Base-by-base conservation (phyloP, 768 basidiomycete species). In the Tylopilus vinaceipallidus region DNA sequence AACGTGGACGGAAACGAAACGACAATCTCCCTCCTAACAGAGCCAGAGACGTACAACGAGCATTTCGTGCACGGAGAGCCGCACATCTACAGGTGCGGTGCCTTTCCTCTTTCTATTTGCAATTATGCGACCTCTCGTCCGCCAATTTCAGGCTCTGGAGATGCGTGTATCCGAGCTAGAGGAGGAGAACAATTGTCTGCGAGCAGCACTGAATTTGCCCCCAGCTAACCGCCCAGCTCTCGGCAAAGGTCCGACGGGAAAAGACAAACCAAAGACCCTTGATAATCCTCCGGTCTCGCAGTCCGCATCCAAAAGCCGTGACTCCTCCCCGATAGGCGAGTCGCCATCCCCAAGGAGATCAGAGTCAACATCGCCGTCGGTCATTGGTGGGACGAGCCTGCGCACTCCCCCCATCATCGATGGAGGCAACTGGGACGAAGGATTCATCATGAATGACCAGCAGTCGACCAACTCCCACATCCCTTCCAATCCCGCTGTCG, bases 31-130 rank as follows among this genome's bases (percentile, higher is more conserved):
- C 81, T 59, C 80, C 81, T 54, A 75, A 72, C 59, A 82, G 91
- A 54, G 91, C 91, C 24, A 75, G 92, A 50, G 92, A 94, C 61
- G 89, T 93, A 16, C 91, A 95, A 65, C 73, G 91, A 62, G 91
- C 91, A 9, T 95, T 94, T 73, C 80, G 91, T 54, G 92, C 91
- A 29, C 76, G 92, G 56, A 81, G 91, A 59, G 91, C 91, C 53
- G 90, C 90, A 49, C 91, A 94, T 68, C 77, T 95, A 47, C 80
- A 86, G 75, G 88, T 89, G 54, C 58, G 74, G 70, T 42, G 56
- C 51, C 49, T 61, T 60, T 63, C 58, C 53, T 59, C 52, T 65
- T 57, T 58, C 62, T 64, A 70, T 64, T 78, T 74, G 66, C 64
- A 74, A 69, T 70, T 64, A 56, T 67, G 55, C 59, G 58, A 52